These are phyloP conservation scores for Globisporangium recalcitrans DNA, from an alignment of 352 stramenopile genomes.

Conservation along the genomic window DNA sequence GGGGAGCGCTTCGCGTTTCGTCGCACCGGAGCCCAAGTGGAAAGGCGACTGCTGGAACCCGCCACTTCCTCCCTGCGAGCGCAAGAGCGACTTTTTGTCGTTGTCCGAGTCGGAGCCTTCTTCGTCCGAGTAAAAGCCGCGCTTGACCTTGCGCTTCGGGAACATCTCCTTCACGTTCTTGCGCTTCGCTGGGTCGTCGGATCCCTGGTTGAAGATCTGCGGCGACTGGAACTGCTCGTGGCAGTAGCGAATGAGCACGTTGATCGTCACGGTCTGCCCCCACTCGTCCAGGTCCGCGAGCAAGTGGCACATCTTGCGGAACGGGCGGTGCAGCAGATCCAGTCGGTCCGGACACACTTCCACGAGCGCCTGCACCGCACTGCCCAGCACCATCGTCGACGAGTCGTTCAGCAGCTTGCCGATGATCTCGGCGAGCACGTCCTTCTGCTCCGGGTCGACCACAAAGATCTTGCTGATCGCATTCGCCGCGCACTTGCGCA, in stretches of 20 bases:
- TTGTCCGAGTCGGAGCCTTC: slow-evolving; percentile 86
- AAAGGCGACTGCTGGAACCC: slow-evolving; percentile 42
- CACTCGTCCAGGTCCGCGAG: slow-evolving; percentile 99
- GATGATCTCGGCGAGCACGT: slow-evolving; percentile 92
- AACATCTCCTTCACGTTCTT: slow-evolving; percentile 56
- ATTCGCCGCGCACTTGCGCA: slow-evolving; percentile 96
- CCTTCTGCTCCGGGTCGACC: slow-evolving; percentile 86
- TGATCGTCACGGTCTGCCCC: slow-evolving; percentile 94
- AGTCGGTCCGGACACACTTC: slow-evolving; percentile 95
- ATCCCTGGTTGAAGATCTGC: slow-evolving; percentile 30
- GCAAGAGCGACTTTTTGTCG: neutral
- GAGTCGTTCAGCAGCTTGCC: slow-evolving; percentile 91
- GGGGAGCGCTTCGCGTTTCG: slow-evolving; percentile 42
- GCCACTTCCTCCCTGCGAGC: neutral
- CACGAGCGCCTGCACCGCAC: slow-evolving; percentile 91
- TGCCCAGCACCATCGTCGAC: slow-evolving; percentile 97
- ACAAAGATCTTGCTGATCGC: slow-evolving; percentile 93
- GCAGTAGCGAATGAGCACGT: slow-evolving; percentile 95
- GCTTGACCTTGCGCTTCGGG: slow-evolving; percentile 64
- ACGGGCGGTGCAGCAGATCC: slow-evolving; percentile 93
- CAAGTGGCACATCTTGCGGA: slow-evolving; percentile 96
- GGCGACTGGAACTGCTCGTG: slow-evolving; percentile 93
- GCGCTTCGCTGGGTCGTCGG: neutral
- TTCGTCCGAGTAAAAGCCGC: slow-evolving; percentile 96
- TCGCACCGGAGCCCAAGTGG: slow-evolving; percentile 24